Evolutionary conservation across 140 eudicot genomes (phyloP).

Genomic region (Anethum foeniculum): DNA sequence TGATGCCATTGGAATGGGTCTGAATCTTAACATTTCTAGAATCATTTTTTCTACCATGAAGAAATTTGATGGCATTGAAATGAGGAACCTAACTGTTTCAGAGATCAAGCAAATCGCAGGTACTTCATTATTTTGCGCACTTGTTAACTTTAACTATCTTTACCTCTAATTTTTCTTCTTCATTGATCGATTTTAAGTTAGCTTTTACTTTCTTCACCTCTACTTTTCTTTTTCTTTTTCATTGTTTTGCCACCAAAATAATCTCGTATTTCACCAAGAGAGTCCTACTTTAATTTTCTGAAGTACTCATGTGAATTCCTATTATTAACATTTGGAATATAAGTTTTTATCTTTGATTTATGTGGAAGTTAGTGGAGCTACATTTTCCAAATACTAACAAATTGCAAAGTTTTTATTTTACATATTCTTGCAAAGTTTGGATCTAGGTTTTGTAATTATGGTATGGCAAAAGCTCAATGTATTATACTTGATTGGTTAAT

Average conservation of each 20-base stretch:
- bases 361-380: not conserved
- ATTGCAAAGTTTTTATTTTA: not conserved
- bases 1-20: constrained; percentile 99
- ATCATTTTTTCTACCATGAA: constrained; percentile 69
- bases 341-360: not conserved
- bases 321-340: not conserved
- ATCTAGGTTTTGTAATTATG: no score
- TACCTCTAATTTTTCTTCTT: not conserved
- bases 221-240: not conserved
- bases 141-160: constrained; percentile 6
- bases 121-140: constrained; percentile 11
- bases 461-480: no score
- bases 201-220: constrained; percentile 1
- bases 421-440: no score
- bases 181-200: not conserved
- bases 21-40: constrained; percentile 88
- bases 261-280: not conserved
- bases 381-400: not conserved
- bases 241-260: not conserved
- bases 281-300: not conserved
- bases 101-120: constrained; percentile 99
- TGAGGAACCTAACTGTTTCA: constrained; percentile 66
- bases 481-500: no score
- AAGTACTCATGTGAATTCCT: not conserved
- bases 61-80: constrained; percentile 78